phyloP scores from a whole-genome alignment of 2,329 filamentous ascomycete genomes.

The Grosmannia penicillata region DNA sequence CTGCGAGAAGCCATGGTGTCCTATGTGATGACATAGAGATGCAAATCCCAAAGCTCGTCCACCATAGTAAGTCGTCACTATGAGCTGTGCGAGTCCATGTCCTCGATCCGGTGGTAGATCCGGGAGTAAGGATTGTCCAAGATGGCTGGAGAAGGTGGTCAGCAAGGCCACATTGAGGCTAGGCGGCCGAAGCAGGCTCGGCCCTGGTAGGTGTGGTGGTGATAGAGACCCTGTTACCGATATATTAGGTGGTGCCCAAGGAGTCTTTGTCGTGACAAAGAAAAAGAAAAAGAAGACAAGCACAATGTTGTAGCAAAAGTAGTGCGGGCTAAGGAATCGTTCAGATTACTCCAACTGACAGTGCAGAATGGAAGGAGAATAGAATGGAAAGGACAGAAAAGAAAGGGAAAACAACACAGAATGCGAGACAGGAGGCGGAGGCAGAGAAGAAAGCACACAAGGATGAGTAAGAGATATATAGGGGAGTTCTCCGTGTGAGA shows the following conservation, averaged over 20 bases:
- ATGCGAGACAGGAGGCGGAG: background rate
- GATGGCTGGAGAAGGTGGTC: background rate
- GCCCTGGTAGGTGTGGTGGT: too few species aligned
- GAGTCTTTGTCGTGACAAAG: background rate
- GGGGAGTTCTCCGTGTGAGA: too few species aligned
- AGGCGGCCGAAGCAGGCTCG: too few species aligned
- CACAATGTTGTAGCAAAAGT: background rate
- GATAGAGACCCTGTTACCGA: too few species aligned
- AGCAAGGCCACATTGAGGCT: background rate
- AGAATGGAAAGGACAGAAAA: background rate
- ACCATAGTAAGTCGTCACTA: background rate
- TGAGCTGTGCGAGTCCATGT: background rate
- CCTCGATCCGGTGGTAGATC: too few species aligned
- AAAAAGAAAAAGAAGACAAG: background rate
- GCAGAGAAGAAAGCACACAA: background rate
- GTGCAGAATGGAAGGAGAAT: background rate
- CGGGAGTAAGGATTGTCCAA: background rate
- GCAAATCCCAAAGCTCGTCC: background rate
- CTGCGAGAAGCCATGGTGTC: conserved; percentile 6
- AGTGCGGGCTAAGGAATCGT: too few species aligned
- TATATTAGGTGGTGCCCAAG: too few species aligned
- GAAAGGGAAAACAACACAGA: background rate
- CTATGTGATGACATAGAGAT: background rate
- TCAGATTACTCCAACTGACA: too few species aligned
- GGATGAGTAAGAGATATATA: background rate